phyloP scores from a whole-genome alignment of 495 filamentous ascomycete species.

The Lepidopterella palustris region DNA sequence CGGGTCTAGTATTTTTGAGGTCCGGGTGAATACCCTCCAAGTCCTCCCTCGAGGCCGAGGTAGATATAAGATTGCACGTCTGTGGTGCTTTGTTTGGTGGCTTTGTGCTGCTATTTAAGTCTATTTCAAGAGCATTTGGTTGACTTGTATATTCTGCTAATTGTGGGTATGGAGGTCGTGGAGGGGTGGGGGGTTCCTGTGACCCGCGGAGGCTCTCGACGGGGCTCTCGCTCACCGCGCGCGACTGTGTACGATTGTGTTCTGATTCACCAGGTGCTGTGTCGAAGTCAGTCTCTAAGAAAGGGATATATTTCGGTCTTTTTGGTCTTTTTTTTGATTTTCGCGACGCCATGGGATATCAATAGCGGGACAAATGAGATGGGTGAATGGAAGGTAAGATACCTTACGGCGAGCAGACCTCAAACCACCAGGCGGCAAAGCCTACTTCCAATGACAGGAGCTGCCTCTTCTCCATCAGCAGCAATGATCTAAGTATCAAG shows the following conservation, averaged over 20 bases:
- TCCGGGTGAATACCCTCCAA: no score
- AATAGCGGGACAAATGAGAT: background rate
- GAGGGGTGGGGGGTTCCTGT: background rate
- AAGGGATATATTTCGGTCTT: background rate
- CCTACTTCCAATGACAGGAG: conserved; percentile 22
- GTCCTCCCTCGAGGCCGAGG: no score
- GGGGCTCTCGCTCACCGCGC: background rate
- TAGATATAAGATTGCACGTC: no score
- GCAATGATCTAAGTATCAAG: conserved; percentile 15
- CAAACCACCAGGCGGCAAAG: conserved; percentile 18
- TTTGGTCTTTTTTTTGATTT: background rate
- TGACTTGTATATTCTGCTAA: no score
- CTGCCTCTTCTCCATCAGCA: conserved; percentile 28
- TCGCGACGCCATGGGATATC: background rate
- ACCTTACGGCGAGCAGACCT: conserved; percentile 22
- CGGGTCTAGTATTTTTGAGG: no score
- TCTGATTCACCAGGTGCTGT: background rate
- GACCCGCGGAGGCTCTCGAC: background rate
- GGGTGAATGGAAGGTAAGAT: background rate
- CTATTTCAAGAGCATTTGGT: no score
- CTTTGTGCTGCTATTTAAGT: no score
- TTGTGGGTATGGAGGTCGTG: no score
- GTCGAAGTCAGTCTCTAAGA: background rate
- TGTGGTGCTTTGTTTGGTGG: no score
- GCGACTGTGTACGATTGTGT: background rate